A percentile compares a stretch with the other conserved stretches of the same genome.
Evolutionary conservation across 2,329 filamentous ascomycete genomes (phyloP).

Genomic region (Periglandula ipomoeae): DNA sequence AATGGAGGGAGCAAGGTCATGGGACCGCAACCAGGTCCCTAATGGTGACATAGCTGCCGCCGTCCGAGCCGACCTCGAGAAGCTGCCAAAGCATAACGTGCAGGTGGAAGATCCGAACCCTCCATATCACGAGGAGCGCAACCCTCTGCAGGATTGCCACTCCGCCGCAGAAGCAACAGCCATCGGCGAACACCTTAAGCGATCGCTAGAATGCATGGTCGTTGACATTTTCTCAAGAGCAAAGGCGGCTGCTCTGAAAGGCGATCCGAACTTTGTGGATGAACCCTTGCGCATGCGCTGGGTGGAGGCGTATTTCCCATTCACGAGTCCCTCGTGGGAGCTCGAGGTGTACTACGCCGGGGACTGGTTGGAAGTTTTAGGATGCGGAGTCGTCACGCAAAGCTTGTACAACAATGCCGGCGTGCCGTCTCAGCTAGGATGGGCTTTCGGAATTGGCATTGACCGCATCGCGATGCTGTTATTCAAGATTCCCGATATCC

Average conservation of each 20-base stretch:
- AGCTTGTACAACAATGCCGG: constrained; percentile 69
- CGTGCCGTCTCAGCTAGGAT: constrained; percentile 67
- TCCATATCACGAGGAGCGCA: constrained; percentile 64
- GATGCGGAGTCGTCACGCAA: constrained; percentile 86
- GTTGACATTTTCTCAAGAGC: constrained; percentile 80
- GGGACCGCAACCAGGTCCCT: constrained; percentile 60
- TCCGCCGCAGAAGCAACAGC: constrained; percentile 69
- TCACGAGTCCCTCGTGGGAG: constrained; percentile 93
- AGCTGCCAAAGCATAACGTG: constrained; percentile 64
- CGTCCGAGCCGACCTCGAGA: constrained; percentile 61
- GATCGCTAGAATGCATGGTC: constrained; percentile 81
- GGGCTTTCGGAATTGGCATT: constrained; percentile 92
- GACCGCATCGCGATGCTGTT: constrained; percentile 96
- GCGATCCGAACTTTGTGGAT: constrained; percentile 39
- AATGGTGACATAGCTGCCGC: constrained; percentile 51
- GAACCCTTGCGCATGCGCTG: constrained; percentile 81
- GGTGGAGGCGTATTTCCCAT: constrained; percentile 97
- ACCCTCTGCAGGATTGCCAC: constrained; percentile 70
- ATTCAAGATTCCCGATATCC: constrained; percentile 92
- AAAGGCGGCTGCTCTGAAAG: constrained; percentile 50
- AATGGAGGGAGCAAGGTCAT: constrained; percentile 91
- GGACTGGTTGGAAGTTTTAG: constrained; percentile 92
- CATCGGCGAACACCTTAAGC: constrained; percentile 76
- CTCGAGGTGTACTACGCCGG: constrained; percentile 91
- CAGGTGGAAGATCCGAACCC: constrained; percentile 78